phyloP scores from a whole-genome alignment of 345 rosid species.

The Excoecaria agallocha region DNA sequence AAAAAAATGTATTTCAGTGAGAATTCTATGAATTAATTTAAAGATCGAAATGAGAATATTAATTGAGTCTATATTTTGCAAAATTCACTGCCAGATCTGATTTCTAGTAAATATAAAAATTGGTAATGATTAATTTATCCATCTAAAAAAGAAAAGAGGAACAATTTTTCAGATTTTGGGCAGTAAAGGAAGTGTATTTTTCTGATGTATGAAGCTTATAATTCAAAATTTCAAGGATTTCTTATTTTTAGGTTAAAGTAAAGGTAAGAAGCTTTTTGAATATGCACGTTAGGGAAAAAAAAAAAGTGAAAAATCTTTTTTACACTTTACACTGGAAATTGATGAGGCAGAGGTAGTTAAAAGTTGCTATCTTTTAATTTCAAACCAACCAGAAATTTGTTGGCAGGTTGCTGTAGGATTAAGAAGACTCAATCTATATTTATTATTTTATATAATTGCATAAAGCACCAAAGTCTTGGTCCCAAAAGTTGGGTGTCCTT shows the following conservation, averaged over 20 bases:
- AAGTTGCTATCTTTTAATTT: slow-evolving; percentile 8
- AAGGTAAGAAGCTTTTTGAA: not conserved
- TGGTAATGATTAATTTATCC: no score
- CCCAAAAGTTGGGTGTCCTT: slow-evolving; percentile 3
- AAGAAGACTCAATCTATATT: slow-evolving; percentile 10
- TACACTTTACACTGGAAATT: not conserved
- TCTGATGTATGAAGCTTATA: no score
- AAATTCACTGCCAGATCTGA: no score
- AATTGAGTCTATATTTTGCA: no score
- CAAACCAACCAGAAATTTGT: slow-evolving; percentile 9
- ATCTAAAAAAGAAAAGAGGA: no score
- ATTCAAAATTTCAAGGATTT: no score
- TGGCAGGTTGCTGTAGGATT: slow-evolving; percentile 14
- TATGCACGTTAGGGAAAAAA: not conserved
- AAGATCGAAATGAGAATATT: no score
- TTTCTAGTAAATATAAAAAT: no score
- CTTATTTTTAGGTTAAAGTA: not conserved
- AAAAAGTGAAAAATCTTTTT: not conserved
- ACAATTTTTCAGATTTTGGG: not conserved
- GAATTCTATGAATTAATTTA: no score
- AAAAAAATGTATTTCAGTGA: no score
- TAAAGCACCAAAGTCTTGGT: not conserved
- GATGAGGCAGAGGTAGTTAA: slow-evolving; percentile 10
- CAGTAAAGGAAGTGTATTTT: not conserved
- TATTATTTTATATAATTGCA: not conserved